Conservation (phyloP, 2,329 filamentous ascomycete species). For the Colletotrichum sp. region DNA sequence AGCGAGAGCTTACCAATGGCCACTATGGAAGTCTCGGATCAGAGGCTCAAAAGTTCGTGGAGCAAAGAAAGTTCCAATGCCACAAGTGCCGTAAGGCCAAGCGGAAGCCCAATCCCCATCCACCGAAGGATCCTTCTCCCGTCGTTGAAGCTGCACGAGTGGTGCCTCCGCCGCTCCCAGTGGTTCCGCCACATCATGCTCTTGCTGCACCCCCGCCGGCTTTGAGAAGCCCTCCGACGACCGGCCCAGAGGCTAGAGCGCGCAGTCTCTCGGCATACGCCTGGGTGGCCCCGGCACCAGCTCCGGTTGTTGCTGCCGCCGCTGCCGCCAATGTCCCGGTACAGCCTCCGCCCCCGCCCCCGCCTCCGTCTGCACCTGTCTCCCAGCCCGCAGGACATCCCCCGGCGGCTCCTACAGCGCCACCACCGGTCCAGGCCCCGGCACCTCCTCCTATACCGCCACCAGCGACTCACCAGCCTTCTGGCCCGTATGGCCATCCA, state of each 20-base stretch:
- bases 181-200: conserved; percentile 26
- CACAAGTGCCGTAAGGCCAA: conserved; percentile 73
- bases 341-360: conserved; percentile 6
- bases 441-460: conserved; percentile 37
- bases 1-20: conserved; percentile 57
- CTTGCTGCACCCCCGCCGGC: conserved; percentile 26
- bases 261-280: conserved; percentile 18
- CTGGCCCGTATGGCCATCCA: conserved; percentile 35
- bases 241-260: conserved; percentile 20
- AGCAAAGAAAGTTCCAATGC: conserved; percentile 71
- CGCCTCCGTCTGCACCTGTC: conserved; percentile 17
- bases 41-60: conserved; percentile 64
- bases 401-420: conserved; percentile 24
- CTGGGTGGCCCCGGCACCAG: conserved; percentile 19
- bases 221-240: conserved; percentile 19
- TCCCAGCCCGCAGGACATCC: conserved; percentile 7
- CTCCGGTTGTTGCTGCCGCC: conserved; percentile 21
- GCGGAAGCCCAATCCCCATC: conserved; percentile 45
- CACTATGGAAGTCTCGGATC: conserved; percentile 54
- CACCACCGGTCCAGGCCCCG: conserved; percentile 18
- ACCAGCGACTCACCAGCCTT: conserved; percentile 39
- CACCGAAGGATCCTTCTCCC: conserved; percentile 8
- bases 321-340: conserved; percentile 23
- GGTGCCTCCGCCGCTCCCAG: conserved; percentile 25
- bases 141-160: conserved; percentile 2